Base-by-base conservation (phyloP, 371 early-diverging fungal genomes). In the Lichtheimia ornata region DNA sequence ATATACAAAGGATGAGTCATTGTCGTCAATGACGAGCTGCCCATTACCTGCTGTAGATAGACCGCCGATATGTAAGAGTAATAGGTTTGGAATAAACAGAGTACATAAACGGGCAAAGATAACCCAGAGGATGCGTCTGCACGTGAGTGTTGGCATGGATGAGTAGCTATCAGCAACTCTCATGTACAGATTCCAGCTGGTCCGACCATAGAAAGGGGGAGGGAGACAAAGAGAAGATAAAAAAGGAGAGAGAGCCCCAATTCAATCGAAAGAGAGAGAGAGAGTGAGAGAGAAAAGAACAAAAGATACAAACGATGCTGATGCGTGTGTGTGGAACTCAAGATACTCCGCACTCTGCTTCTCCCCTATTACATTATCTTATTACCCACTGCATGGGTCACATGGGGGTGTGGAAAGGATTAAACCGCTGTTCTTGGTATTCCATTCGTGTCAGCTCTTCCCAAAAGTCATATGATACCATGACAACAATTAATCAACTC, bases 41-140 rank as follows among this genome's bases (percentile, higher is more conserved):
- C 17, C 22, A 30, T 59, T 72, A 70, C 79, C 70, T 54, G 67
- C 53, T 53, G 68, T 73, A 35, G 58, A 53, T 56, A 74, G 44
- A 53, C 72, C 61, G 24, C 65, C 67, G 35, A 73, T 59, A 71
- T 74, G 65, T 30, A 53, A 57, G 17, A 68, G 58, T 2, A 68
- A 25, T 50, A 68, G 56, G 50, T 68, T 64, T 27, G 69, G 69
- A 42, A 68, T 53, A 18, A 64, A 43, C 17, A 68, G 41, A 9
- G 69, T 68, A 54, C 69, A 68, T 50, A 61, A 35, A 22, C 61
- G 61, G 58, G 69, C 60, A 53, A 64, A 64, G n/a, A 63, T 20
- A 13, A 64, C 69, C 69, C 69, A 68, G 50, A 64, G 58, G 25
- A 68, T 59, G 43, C 69, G 64, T 43, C 66, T 54, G 53, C 58